Base-by-base conservation (phyloP, 2,329 filamentous ascomycete genomes). In the Sphaerulina musiva region DNA sequence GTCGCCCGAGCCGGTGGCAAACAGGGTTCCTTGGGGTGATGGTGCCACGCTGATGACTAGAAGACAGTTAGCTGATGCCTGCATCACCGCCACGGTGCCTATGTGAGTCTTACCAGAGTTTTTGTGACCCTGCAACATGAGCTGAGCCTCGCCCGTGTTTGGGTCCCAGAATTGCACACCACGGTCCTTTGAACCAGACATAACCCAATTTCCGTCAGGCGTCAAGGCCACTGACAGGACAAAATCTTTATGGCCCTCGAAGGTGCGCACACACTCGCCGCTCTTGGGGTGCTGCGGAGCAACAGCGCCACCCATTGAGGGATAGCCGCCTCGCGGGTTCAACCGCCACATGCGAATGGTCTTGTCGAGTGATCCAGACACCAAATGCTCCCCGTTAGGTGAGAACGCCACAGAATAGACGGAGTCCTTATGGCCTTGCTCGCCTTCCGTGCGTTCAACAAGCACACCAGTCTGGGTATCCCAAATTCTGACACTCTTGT, bases 261-360 rank as follows among this genome's bases (percentile, higher is more conserved):
- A 98, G 1, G 92, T 97, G 76, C 91, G 89, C 66, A 96, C 85
- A 70, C 93, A 97, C 71, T 95, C 89, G 64, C 93, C 92, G 36
- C 87, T 86, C 77, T 93, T 95, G 7, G 85, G 55, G 20, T 59
- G 53, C 32, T 55, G 56, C 9, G 52, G 50, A 7, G 56, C 58
- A 7, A 51, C 48, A 31, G 40, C 43, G 34, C 53, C 59, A 32
- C 80, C 82, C 43, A 81, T 79, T 23, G 57, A 80, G 48, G 60
- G 55, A 53, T 59, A 59, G 41, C 56, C 58, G 43, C 54, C 55
- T 84, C 80, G 65, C 84, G 81, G 62, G 79, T 78, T 63, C 48
- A 98, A 80, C 76, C 96, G 91, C 91, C 93, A 98, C 86, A 97
- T 95, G 78, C 96, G 95, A 78, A 97, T 97, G 0, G 92, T 97